Evolutionary conservation across 1,139 yeast genomes (phyloP).

Genomic region (Scheffersomyces titani): DNA sequence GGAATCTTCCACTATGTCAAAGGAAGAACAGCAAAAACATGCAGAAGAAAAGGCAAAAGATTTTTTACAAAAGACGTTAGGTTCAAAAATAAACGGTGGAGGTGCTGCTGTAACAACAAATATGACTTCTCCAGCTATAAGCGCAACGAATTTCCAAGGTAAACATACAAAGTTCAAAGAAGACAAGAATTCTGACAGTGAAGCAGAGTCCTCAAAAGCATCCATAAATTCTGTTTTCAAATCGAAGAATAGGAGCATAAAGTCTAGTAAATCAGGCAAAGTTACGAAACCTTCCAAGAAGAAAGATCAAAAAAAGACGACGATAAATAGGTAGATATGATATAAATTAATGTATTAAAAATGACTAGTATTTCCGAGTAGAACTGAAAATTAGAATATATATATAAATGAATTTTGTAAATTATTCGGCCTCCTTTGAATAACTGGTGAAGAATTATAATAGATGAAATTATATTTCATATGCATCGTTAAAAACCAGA

Average conservation of each 20-base stretch:
- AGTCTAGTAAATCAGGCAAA: background rate
- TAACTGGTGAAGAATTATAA: background rate
- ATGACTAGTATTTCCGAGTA: background rate
- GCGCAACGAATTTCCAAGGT: slow-evolving; percentile 57
- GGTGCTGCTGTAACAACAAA: slow-evolving; percentile 29
- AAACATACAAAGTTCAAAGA: slow-evolving; percentile 57
- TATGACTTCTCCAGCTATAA: slow-evolving; percentile 55
- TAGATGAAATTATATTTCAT: slow-evolving; percentile 1
- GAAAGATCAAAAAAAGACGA: slow-evolving; percentile 2
- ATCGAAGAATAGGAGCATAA: slow-evolving; percentile 1
- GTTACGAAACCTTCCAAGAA: background rate
- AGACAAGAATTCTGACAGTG: slow-evolving; percentile 7
- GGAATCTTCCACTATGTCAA: slow-evolving; percentile 22
- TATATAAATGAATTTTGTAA: background rate
- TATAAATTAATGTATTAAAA: background rate
- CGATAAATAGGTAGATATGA: background rate
- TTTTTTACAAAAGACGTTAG: slow-evolving; percentile 48
- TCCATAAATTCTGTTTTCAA: background rate
- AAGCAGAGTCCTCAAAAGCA: background rate
- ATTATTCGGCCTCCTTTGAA: background rate
- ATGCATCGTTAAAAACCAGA: slow-evolving; percentile 3
- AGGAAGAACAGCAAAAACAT: slow-evolving; percentile 18
- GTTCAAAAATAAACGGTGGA: slow-evolving; percentile 30
- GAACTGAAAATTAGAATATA: background rate
- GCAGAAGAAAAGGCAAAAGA: slow-evolving; percentile 42